Base-by-base conservation (phyloP, 139 green algal species). In the Coccomyxa sp. region DNA sequence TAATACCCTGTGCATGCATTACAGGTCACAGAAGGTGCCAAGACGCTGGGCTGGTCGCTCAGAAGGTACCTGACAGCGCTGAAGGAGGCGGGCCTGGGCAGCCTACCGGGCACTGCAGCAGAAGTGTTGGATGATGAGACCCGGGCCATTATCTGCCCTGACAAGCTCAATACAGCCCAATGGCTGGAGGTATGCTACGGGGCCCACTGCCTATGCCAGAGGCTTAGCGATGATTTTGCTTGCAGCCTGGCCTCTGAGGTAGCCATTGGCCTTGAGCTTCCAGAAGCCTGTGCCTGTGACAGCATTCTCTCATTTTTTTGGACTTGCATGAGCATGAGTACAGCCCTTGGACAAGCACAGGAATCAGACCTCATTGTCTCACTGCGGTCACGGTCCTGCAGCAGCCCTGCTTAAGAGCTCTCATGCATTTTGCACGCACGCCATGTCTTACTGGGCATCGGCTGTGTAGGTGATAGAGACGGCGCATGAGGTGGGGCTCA, bases 41-140 rank as follows among this genome's bases (percentile, higher is more conserved):
- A 75, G 29, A 93, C 83, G 9, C 73, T 92, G 70, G 90, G 88
- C 29, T 70, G 87, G 73, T 54, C 82, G 16, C 70, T 94, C 27
- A 14, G 4, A 6, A 64, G 64, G 1, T 97, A 84, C 79, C 89
- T 97, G 69, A 18, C 75, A 8, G 64, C 34, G 7, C 86, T 97
- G 36, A 84, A 84, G 33, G 82, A 83, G 29, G 90, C 90, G 0
- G 92, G 92, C 0, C 86, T 94, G 54, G 86, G 91, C 69, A 90
- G 80, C 31, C 83, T 96, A 34, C 92, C 90, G 39, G 94, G 94
- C 55, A 98, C 94, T 0, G 94, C 94, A n/a, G 94, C 94, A 7
- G 94, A 98, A 86, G 89, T 97, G 55, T 83, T 98, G 74, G 71
- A 93, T 75, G 90, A 95, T 58, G 79, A 76, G 2, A 88, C 92